Evolutionary conservation across 805 yeast species (phyloP), one percentile per base, ranked within the genome.

Genomic region (Brettanomyces naardenensis): DNA sequence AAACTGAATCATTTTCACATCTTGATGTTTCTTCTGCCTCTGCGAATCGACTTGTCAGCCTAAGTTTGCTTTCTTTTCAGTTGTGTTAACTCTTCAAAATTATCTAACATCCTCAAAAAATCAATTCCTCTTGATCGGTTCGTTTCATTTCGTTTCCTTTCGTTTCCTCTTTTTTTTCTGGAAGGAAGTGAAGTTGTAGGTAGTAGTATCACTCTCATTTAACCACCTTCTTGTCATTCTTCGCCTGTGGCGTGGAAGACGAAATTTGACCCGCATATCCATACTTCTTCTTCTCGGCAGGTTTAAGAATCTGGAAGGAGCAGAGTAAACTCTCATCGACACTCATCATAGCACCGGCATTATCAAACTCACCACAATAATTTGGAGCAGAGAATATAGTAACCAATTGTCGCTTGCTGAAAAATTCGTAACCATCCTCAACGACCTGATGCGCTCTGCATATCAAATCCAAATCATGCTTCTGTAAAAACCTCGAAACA

Each of bases 281-380:
- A 46, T 73, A 78, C 62, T 83, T 82, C 65, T 87, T 87, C 75
- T 90, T 90, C 62, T 92, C 97, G 37, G 98, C 97, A 22, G 98
- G 98, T 65, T 92, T 92, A 62, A 90, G 76, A 55, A 90, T 92
- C 64, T 84, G 92, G 78, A 90, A 90, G 14, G 97, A 89, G 69
- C 98, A 90, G 54, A 90, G 71, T 56, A 90, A 74, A 62, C 90
- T 80, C 66, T 92, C 97, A 63, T 92, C 97, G 41, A 90, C 97
- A 55, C 94, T 79, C 98, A 90, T 90, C 97, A 92, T 92, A 30
- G 98, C 98, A 57, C 97, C 98, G 2, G 97, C 97, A 58, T 90
- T 90, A 64, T 90, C 98, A 59, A 90, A 90, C 64, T 92, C 97
- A 54, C 98, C 98, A 73, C 97, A 92, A 62, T 89, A 89, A 65